Evolutionary conservation across 495 filamentous ascomycete species (phyloP), one percentile per base, ranked within the genome.

Genomic region (Penicillium paxilli): DNA sequence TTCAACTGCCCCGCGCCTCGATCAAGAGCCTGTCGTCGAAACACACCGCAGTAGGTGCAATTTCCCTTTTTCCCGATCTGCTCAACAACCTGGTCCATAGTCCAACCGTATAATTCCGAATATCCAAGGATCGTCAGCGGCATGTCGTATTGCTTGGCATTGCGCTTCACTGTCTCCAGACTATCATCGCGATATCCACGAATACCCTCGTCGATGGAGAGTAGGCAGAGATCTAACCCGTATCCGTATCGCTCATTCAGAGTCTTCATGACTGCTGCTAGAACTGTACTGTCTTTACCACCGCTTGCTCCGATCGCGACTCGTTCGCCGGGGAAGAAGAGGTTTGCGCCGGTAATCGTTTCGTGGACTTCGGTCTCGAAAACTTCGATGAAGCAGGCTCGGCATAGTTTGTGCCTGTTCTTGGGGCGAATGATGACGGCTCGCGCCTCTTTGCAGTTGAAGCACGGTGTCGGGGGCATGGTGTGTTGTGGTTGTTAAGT

Each of bases 11-110:
- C 90, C 1, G 95, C 92, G 23, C 94, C 94, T 6, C 94, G 84
- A 70, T 98, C 94, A 33, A 98, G 79, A 11, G 94, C 94, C 76
- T 98, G 94, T 42, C 94, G 83, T 11, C 94, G 83, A 63, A 98
- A 98, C 26, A 98, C 94, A 4, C 94, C 94, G 64, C 94, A 98
- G 68, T 98, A 98, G 25, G 94, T 98, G 77, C 94, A 98, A 71
- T 98, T 98, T 32, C 95, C 95, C 73, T 96, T 97, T 71, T 97
- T 97, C 22, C 95, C 95, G 46, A 98, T 88, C 51, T 94, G 89
- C 62, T 87, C 86, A 2, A 98, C 94, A 11, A 98, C 94, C 60
- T 97, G 89, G 69, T 98, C 94, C 94, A 98, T 98, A 9, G 92
- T 97, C 94, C 94, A 98, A 2, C 95, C 94, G 68, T 98, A 98